Conservation (phyloP, 179 eudicot genomes). For the Silene coronaria region DNA sequence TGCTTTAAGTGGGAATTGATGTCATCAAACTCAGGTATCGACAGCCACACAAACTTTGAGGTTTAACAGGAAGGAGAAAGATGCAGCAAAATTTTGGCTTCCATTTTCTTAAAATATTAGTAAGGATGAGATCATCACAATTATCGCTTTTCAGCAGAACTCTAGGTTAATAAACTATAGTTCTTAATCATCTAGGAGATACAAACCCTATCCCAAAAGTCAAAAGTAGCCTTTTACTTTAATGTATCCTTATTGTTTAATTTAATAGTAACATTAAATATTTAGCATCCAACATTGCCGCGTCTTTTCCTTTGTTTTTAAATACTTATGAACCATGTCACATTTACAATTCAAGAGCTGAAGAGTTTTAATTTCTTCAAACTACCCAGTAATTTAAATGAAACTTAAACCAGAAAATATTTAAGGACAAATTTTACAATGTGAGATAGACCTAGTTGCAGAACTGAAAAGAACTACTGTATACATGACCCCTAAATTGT, state of each 20-base stretch:
- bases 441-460: not conserved
- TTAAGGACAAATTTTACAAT: not conserved
- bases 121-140: not conserved
- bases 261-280: not conserved
- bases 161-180: not conserved
- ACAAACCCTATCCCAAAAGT: not conserved
- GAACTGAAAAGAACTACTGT: not conserved
- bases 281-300: not conserved
- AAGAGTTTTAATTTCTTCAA: no score
- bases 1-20: not conserved
- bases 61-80: not conserved
- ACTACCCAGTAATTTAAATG: not conserved
- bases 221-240: not conserved
- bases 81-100: not conserved
- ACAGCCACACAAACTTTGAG: not conserved
- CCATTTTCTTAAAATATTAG: not conserved
- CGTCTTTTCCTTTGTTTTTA: not conserved
- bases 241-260: not conserved
- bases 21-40: not conserved
- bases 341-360: constrained; percentile 2
- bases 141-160: not conserved
- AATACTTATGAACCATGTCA: not conserved
- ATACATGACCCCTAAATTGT: not conserved
- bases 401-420: not conserved
- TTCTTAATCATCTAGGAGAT: not conserved